Base-by-base conservation (phyloP, 768 basidiomycete genomes). In the Artomyces pyxidatus region DNA sequence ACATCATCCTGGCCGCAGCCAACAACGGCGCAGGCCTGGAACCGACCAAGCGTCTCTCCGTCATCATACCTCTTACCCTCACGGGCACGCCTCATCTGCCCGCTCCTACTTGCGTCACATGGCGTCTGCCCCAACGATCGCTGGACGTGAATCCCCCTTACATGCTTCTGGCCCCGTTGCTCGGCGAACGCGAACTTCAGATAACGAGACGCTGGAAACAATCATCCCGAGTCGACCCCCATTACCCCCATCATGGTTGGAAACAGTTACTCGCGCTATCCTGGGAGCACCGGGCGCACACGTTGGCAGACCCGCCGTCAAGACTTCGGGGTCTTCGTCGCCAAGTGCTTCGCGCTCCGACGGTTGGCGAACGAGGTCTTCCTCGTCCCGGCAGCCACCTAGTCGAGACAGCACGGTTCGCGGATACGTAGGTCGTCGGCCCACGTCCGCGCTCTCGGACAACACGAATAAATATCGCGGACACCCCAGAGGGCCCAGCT, bases 41-140 rank as follows among this genome's bases (percentile, higher is more conserved):
- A n/a, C n/a, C 57, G 44, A 16, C 52, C 48, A n/a, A 53, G 57
- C 29, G 25, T 50, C 22, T 58, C 55, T 3, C 50, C 50, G 12
- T 47, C 58, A 54, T 51, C 37, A 59, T 54, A 11, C 59, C 51
- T n/a, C n/a, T n/a, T n/a, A n/a, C 19, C 53, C 59, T 4, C 57
- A 59, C 14, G 58, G 58, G 1, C 57, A 61, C n/a, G 57, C 63
- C 11, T 63, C 65, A 44, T 76, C 77, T 45, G 83, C 85, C 3
- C 75, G 76, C 4, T 77, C 80, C 5, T 82, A 86, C 59, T 74
- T 89, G 10, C 78, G 85, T 27, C 85, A 88, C 61, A 86, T 89
- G 71, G 77, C 77, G 1, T 88, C 86, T 21, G 67, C 73, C 21
- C 74, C 74, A 26, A 69, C 70, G 51, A 73, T 76, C 26, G 63